Evolutionary conservation across 768 basidiomycete genomes (phyloP).

Genomic region (Amanita jacksonii): DNA sequence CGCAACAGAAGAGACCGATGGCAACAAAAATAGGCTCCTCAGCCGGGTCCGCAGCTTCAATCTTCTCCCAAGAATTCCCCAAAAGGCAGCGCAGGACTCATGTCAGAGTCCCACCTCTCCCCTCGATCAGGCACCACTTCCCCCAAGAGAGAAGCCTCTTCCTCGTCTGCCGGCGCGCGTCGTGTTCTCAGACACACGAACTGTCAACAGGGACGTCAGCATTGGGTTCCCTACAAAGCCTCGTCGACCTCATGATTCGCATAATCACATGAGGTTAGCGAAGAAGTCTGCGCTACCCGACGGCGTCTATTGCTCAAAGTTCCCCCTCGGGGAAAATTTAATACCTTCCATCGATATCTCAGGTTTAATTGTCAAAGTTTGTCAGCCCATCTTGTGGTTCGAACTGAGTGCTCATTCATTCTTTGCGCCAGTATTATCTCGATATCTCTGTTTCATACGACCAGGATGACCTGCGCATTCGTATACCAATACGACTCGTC

Average conservation of each 20-base stretch:
- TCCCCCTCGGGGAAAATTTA: slow-evolving; percentile 48
- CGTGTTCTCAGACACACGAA: slow-evolving; percentile 32
- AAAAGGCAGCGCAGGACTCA: neutral
- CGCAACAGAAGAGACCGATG: slow-evolving; percentile 35
- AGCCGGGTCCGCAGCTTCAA: slow-evolving; percentile 20
- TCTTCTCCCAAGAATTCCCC: neutral
- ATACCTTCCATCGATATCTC: slow-evolving; percentile 58
- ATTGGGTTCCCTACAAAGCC: slow-evolving; percentile 70
- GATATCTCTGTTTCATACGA: slow-evolving; percentile 60
- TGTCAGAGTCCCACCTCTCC: neutral
- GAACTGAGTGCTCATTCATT: slow-evolving; percentile 4
- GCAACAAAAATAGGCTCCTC: slow-evolving; percentile 21
- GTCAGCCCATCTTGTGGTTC: slow-evolving; percentile 13
- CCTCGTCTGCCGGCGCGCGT: slow-evolving; percentile 31
- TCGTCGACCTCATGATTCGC: slow-evolving; percentile 28
- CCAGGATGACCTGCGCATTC: slow-evolving; percentile 51
- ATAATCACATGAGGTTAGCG: slow-evolving; percentile 36
- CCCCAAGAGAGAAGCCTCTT: slow-evolving; percentile 29
- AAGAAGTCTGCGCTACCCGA: slow-evolving; percentile 47
- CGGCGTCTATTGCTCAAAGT: slow-evolving; percentile 53
- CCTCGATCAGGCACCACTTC: too few relatives aligned
- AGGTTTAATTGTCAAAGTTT: slow-evolving; percentile 59
- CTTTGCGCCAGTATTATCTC: slow-evolving; percentile 50
- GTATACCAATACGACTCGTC: slow-evolving; percentile 41
- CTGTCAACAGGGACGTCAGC: slow-evolving; percentile 39